These are phyloP conservation scores for Colletotrichum spinosum DNA, from an alignment of 2,329 filamentous ascomycete genomes.

Conservation along the genomic window DNA sequence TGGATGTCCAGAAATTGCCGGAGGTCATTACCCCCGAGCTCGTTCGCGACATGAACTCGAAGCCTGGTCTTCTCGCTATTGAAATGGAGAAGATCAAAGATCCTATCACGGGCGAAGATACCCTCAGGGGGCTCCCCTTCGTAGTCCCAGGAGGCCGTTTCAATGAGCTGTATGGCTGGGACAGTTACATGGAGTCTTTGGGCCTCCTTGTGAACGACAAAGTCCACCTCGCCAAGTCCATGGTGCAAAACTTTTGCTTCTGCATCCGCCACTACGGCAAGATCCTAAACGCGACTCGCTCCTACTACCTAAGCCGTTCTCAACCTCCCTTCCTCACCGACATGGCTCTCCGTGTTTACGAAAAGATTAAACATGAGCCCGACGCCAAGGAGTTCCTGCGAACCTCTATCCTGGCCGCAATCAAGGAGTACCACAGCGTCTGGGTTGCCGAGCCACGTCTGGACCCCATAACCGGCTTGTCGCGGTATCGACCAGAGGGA, in stretches of 20 bases:
- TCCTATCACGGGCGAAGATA: conserved; percentile 74
- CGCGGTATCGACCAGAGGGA: conserved; percentile 86
- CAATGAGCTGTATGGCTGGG: conserved; percentile 99
- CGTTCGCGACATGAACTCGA: conserved; percentile 85
- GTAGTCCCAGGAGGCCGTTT: conserved; percentile 98
- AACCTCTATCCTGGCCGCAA: conserved; percentile 85
- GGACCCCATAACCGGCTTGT: conserved; percentile 82
- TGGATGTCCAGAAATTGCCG: conserved; percentile 87
- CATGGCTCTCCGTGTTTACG: conserved; percentile 94
- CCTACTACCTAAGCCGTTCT: conserved; percentile 93
- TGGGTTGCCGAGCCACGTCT: conserved; percentile 85
- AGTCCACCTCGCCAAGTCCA: conserved; percentile 88
- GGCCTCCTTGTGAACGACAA: conserved; percentile 88
- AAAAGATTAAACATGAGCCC: conserved; percentile 89
- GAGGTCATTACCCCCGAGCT: conserved; percentile 83
- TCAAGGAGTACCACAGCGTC: conserved; percentile 95
- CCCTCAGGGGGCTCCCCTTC: conserved; percentile 85
- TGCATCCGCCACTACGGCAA: conserved; percentile 99
- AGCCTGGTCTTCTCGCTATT: conserved; percentile 89
- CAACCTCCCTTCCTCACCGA: conserved; percentile 98
- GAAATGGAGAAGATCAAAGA: conserved; percentile 84
- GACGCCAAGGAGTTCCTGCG: conserved; percentile 85
- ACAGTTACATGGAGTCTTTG: conserved; percentile 98
- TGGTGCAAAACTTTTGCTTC: conserved; percentile 98
- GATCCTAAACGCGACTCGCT: conserved; percentile 95